Percentiles rank a stretch among this genome's conserved stretches.
Evolutionary conservation across 2,329 filamentous ascomycete species (phyloP).

Genomic region (Botryotinia calthae): DNA sequence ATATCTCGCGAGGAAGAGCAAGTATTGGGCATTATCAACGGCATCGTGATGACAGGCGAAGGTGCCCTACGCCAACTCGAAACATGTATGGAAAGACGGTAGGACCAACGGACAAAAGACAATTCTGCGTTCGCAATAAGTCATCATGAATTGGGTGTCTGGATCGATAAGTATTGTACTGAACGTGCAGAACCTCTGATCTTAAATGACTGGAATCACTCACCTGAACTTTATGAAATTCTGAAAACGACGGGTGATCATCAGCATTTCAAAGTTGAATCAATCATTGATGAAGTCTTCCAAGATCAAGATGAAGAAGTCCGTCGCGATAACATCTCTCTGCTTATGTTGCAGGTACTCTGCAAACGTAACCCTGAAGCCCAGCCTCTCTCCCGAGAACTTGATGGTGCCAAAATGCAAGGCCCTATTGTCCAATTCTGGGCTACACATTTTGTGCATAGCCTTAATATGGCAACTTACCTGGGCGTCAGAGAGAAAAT

Average conservation of each 20-base stretch:
- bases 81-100: neutral
- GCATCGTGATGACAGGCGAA: neutral
- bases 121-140: neutral
- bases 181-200: neutral
- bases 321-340: neutral
- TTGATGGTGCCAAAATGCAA: neutral
- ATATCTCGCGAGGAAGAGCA: neutral
- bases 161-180: neutral
- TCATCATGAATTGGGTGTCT: neutral
- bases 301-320: no score
- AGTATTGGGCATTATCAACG: constrained; percentile 2
- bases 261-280: neutral
- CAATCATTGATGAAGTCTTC: neutral
- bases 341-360: neutral
- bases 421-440: neutral
- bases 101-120: neutral
- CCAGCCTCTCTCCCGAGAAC: neutral
- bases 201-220: neutral
- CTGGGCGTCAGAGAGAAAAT: no score
- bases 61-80: neutral
- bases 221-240: neutral
- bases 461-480: neutral
- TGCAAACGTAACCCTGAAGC: neutral
- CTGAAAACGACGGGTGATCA: neutral
- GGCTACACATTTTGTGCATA: neutral